Conservation (phyloP, 805 yeast genomes). For the Deakozyma indianensis region DNA sequence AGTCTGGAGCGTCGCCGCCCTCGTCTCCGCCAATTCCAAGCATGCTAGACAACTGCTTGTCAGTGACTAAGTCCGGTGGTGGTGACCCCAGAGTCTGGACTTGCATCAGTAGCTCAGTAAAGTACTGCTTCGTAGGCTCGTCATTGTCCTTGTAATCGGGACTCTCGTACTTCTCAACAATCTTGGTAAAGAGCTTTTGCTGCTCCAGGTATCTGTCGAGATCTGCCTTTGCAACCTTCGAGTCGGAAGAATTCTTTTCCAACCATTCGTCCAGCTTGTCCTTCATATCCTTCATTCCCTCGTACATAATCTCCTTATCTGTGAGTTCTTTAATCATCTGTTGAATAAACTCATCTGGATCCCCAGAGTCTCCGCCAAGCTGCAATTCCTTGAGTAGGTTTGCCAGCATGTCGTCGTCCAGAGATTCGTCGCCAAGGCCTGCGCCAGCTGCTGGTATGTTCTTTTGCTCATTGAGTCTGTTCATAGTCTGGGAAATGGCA, state of each 20-base stretch:
- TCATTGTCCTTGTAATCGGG: conserved; percentile 42
- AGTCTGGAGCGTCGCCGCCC: background rate
- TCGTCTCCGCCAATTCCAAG: background rate
- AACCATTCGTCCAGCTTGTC: conserved; percentile 63
- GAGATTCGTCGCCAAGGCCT: conserved; percentile 6
- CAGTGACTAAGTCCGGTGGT: conserved; percentile 60
- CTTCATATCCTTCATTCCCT: conserved; percentile 72
- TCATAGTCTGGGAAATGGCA: conserved; percentile 68
- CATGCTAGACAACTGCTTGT: conserved; percentile 9
- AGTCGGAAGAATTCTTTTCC: conserved; percentile 29
- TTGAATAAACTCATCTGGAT: conserved; percentile 37
- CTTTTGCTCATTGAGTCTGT: conserved; percentile 67
- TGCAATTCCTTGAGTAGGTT: background rate
- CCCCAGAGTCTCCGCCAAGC: conserved; percentile 9
- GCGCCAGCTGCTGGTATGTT: conserved; percentile 43
- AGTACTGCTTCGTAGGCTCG: conserved; percentile 30
- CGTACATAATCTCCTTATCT: conserved; percentile 73
- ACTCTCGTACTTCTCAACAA: conserved; percentile 53
- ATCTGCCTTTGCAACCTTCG: conserved; percentile 30
- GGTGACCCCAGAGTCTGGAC: conserved; percentile 65
- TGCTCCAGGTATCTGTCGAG: conserved; percentile 45
- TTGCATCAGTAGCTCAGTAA: conserved; percentile 44
- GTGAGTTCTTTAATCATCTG: conserved; percentile 60
- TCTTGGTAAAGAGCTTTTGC: conserved; percentile 41
- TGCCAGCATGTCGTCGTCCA: conserved; percentile 13